phyloP scores from a whole-genome alignment of 805 yeast species.

The Pichia ethanolica region DNA sequence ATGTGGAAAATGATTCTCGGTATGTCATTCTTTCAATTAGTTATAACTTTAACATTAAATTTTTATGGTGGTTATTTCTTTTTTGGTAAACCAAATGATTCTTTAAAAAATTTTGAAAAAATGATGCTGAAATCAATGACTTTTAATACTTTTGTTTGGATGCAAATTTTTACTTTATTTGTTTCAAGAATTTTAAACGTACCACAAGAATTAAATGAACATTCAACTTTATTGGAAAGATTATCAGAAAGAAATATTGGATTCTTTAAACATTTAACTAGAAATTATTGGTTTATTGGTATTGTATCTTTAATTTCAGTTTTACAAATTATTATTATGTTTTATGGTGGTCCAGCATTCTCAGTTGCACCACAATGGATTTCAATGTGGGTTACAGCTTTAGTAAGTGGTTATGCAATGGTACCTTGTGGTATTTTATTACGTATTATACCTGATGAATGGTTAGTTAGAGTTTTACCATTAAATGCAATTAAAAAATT shows the following conservation, averaged over 20 bases:
- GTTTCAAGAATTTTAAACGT: conserved; percentile 89
- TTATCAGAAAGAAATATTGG: conserved; percentile 61
- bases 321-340: conserved; percentile 85
- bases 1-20: conserved; percentile 99
- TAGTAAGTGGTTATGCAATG: conserved; percentile 72
- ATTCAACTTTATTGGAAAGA: conserved; percentile 49
- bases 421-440: conserved; percentile 73
- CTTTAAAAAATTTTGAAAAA: conserved; percentile 34
- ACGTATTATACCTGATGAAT: conserved; percentile 75
- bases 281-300: conserved; percentile 73
- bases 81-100: conserved; percentile 24
- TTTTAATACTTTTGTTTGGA: conserved; percentile 95
- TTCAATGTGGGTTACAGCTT: conserved; percentile 84
- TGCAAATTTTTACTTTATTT: conserved; percentile 89
- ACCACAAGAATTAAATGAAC: conserved; percentile 47
- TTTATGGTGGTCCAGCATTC: conserved; percentile 95
- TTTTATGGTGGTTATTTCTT: conserved; percentile 68
- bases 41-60: conserved; percentile 72
- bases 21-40: conserved; percentile 72
- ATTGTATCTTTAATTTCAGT: conserved; percentile 74
- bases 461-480: conserved; percentile 65
- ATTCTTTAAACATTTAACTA: conserved; percentile 72
- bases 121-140: conserved; percentile 74
- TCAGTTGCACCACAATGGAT: conserved; percentile 73
- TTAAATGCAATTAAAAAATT: conserved; percentile 36